Evolutionary conservation across 1,139 yeast species (phyloP).

Genomic region (Candida albicans): DNA sequence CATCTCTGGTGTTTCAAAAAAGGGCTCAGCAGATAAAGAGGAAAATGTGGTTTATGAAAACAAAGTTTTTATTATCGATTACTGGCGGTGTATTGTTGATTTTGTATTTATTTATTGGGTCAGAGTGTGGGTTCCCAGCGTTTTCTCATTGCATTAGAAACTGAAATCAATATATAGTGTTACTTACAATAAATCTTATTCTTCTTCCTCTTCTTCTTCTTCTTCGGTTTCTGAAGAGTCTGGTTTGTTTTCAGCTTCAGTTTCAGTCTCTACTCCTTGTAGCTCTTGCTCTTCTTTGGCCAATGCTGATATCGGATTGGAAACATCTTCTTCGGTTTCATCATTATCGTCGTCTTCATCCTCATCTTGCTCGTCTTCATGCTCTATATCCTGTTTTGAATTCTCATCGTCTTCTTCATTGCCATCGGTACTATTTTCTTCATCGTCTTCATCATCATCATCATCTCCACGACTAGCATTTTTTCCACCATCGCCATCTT

Average conservation of each 20-base stretch:
- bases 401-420: constrained; percentile 19
- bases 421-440: constrained; percentile 20
- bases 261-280: constrained; percentile 13
- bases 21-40: constrained; percentile 66
- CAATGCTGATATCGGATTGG: constrained; percentile 25
- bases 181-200: constrained; percentile 1
- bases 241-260: constrained; percentile 11
- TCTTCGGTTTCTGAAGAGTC: constrained; percentile 15
- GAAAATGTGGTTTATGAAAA: constrained; percentile 65
- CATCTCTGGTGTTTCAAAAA: constrained; percentile 71
- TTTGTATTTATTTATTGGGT: constrained; percentile 45
- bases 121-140: constrained; percentile 53
- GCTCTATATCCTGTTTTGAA: constrained; percentile 16
- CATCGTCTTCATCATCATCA: constrained; percentile 13
- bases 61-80: constrained; percentile 41
- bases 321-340: constrained; percentile 18
- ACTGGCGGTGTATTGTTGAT: constrained; percentile 27
- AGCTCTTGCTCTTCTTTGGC: constrained; percentile 27
- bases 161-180: not conserved
- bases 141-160: constrained; percentile 27
- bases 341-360: constrained; percentile 15
- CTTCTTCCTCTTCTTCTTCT: constrained; percentile 12
- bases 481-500: constrained; percentile 20
- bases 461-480: constrained; percentile 16
- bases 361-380: constrained; percentile 15